These are phyloP conservation scores for Chenopodium formosanum DNA, from an alignment of 148 eudicot genomes.

Conservation along the genomic window DNA sequence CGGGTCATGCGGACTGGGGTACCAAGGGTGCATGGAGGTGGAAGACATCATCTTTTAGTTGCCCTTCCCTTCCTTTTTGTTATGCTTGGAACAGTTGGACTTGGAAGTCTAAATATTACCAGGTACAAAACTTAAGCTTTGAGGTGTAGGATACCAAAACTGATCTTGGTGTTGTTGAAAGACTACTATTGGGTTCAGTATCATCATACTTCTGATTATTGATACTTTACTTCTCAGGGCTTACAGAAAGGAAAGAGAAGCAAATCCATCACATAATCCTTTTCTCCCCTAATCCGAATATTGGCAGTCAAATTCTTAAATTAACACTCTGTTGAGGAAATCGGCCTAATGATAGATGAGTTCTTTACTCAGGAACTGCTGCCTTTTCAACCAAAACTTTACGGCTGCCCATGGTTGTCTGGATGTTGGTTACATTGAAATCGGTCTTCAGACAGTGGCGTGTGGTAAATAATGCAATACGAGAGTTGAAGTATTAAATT, in stretches of 20 bases:
- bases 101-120: slow-evolving; percentile 62
- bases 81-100: slow-evolving; percentile 56
- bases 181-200: background rate
- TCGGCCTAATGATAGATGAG: background rate
- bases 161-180: background rate
- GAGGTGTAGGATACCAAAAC: background rate
- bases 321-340: background rate
- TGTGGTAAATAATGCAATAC: background rate
- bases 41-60: slow-evolving; percentile 44
- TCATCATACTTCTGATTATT: background rate
- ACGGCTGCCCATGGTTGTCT: background rate
- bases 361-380: background rate
- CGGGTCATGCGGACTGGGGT: slow-evolving; percentile 66
- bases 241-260: slow-evolving; percentile 54
- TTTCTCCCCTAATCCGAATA: slow-evolving; percentile 53
- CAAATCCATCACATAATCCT: slow-evolving; percentile 63
- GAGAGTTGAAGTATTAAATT: background rate
- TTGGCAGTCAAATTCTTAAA: background rate
- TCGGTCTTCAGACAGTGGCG: background rate
- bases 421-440: too few relatives aligned
- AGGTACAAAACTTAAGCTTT: slow-evolving; percentile 35
- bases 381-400: background rate
- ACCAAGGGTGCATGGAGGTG: slow-evolving; percentile 46
- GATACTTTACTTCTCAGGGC: slow-evolving; percentile 44
- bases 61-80: slow-evolving; percentile 65